Base-by-base conservation (phyloP, 306 rosid species). In the Castanea sativa region DNA sequence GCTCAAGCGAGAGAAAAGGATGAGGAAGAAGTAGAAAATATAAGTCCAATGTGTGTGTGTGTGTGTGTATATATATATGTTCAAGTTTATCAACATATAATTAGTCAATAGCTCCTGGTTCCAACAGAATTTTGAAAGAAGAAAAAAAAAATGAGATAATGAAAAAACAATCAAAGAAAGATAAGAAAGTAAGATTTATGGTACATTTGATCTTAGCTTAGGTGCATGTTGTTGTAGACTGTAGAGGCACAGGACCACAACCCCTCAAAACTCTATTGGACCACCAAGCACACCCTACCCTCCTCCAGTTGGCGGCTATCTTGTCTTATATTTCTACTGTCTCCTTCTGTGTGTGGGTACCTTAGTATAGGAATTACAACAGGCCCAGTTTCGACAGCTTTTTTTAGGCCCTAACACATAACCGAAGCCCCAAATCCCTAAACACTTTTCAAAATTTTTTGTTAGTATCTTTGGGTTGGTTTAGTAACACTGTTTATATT, bases 281-380 rank as follows among this genome's bases (percentile, higher is more conserved):
- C 84, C 84, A 81, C 84, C 65, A 79, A n/a, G 73, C 29, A 49
- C 10, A 19, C 16, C 11, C 71, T 58, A 81, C 58, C 73, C 32
- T 69, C 76, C 45, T 69, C 76, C 76, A 75, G 73, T 81, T 75
- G 56, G 84, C 76, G 80, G 84, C 80, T 75, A 81, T 58, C 76
- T 32, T 69, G 80, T 58, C 73, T 29, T 23, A 21, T 20, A 55
- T 30, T 32, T 74, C 18, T 73, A 3, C 6, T 55, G 23, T 68
- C 49, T 2, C 20, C 27, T 13, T 10, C 53, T 12, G 53, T 49
- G 15, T 13, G 15, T 12, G 53, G 4, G 16, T 38, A 7, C 11
- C 53, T 10, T 9, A 49, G 53, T 49, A 49, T 49, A 49, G 53
- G 53, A 16, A 49, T 12, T 49, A 15, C 1, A 27, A 23, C 67